phyloP scores from a whole-genome alignment of 257 asterid genomes.

The Schizonepeta tenuifolia region DNA sequence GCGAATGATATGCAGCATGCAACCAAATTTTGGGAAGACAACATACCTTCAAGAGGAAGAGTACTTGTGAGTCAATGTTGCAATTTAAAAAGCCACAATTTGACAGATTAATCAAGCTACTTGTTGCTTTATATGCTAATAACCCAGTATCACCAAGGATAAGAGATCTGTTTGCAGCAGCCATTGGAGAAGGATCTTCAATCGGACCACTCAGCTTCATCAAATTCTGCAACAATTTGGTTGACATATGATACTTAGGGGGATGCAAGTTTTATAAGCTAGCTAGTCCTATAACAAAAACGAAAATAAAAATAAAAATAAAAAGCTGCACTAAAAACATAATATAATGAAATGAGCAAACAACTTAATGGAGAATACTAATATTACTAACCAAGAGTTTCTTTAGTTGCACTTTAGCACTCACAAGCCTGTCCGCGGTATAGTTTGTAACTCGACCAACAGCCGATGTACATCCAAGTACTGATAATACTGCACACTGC shows the following conservation, averaged over 20 bases:
- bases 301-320: not conserved
- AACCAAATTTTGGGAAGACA: slow-evolving; percentile 11
- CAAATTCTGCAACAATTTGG: slow-evolving; percentile 43
- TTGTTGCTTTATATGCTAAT: slow-evolving; percentile 70
- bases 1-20: slow-evolving; percentile 10
- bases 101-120: slow-evolving; percentile 70
- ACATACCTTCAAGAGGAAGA: slow-evolving; percentile 84
- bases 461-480: slow-evolving; percentile 64
- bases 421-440: slow-evolving; percentile 66
- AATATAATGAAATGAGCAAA: slow-evolving; percentile 2
- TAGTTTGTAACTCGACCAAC: slow-evolving; percentile 50
- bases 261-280: slow-evolving; percentile 6
- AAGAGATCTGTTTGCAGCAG: slow-evolving; percentile 63
- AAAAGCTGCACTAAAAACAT: not conserved
- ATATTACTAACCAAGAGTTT: slow-evolving; percentile 80
- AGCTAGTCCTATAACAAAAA: slow-evolving; percentile 9
- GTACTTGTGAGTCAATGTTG: slow-evolving; percentile 75
- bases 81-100: slow-evolving; percentile 66
- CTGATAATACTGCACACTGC: slow-evolving; percentile 70
- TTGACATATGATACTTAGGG: not conserved
- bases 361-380: slow-evolving; percentile 36
- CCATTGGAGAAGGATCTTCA: slow-evolving; percentile 81
- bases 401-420: slow-evolving; percentile 72
- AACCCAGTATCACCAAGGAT: slow-evolving; percentile 68
- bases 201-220: slow-evolving; percentile 41